Evolutionary conservation across 1,139 yeast species (phyloP).

Genomic region (Diutina sp.): DNA sequence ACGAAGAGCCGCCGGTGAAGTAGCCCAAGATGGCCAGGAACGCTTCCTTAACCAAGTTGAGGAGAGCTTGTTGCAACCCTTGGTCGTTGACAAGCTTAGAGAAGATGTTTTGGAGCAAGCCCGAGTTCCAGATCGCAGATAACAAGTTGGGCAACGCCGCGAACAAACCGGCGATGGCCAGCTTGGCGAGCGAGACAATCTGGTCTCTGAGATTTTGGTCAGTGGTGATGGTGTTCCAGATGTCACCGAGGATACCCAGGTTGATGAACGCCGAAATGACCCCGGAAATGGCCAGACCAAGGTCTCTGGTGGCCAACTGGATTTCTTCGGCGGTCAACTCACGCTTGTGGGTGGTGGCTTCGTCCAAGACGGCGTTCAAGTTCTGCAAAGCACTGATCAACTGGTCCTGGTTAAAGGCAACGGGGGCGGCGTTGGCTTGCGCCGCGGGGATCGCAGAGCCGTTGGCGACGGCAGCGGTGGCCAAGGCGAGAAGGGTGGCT

Average conservation of each 20-base stretch:
- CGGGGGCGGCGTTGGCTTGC: background rate
- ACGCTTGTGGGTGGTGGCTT: conserved; percentile 17
- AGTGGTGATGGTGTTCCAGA: conserved; percentile 24
- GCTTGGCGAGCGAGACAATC: conserved; percentile 16
- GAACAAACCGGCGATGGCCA: conserved; percentile 22
- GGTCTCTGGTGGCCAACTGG: conserved; percentile 23
- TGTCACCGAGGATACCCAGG: conserved; percentile 28
- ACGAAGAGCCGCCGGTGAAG: background rate
- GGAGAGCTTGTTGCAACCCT: background rate
- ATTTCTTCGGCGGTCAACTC: conserved; percentile 17
- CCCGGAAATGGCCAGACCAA: conserved; percentile 20
- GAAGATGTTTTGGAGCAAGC: conserved; percentile 25
- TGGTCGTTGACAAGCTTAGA: conserved; percentile 14
- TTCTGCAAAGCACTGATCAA: background rate
- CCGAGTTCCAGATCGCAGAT: conserved; percentile 31
- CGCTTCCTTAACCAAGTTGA: conserved; percentile 21
- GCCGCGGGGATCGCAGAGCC: background rate
- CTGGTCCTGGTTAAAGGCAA: background rate
- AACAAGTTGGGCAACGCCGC: conserved; percentile 32
- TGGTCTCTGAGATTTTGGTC: conserved; percentile 17
- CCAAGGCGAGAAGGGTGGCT: conserved; percentile 30
- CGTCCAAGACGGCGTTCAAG: background rate
- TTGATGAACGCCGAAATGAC: conserved; percentile 24
- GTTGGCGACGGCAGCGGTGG: conserved; percentile 20
- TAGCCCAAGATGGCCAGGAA: conserved; percentile 9